Conservation (phyloP, 169 alveolate genomes). For the Miamiensis avidus region DNA sequence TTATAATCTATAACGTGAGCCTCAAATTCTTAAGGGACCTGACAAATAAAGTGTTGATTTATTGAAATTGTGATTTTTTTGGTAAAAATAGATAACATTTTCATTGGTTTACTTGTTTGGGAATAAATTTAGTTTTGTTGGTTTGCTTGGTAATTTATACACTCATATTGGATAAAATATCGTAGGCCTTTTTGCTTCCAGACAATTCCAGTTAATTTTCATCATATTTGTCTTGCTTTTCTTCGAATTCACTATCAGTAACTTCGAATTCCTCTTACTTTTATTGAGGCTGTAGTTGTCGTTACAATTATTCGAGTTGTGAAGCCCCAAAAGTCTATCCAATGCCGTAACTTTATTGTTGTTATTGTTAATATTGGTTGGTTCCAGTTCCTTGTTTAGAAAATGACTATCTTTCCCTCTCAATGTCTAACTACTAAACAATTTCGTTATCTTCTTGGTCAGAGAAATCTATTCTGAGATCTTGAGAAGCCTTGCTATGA, state of each 20-base stretch:
- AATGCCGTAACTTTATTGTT: no score
- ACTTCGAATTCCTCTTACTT: background rate
- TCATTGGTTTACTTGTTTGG: background rate
- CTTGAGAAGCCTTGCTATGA: background rate
- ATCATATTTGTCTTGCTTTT: background rate
- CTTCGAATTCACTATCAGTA: background rate
- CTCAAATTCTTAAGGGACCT: background rate
- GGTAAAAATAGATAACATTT: no score
- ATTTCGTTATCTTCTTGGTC: background rate
- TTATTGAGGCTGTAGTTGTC: no score
- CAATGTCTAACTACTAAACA: background rate
- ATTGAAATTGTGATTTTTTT: no score
- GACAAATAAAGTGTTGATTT: background rate
- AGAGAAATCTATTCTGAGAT: background rate
- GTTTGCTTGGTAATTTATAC: background rate
- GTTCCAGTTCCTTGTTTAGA: background rate
- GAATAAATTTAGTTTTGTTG: background rate
- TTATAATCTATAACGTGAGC: conserved; percentile 11
- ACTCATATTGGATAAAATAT: background rate
- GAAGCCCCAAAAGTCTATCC: no score
- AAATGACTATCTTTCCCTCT: background rate
- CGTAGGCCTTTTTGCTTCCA: background rate
- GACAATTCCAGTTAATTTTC: background rate
- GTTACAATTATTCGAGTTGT: no score
- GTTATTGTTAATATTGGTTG: background rate